Percentiles rank a stretch among this genome's conserved stretches.
Conservation (phyloP, 139 green algal species). For the Chlorella sp. region DNA sequence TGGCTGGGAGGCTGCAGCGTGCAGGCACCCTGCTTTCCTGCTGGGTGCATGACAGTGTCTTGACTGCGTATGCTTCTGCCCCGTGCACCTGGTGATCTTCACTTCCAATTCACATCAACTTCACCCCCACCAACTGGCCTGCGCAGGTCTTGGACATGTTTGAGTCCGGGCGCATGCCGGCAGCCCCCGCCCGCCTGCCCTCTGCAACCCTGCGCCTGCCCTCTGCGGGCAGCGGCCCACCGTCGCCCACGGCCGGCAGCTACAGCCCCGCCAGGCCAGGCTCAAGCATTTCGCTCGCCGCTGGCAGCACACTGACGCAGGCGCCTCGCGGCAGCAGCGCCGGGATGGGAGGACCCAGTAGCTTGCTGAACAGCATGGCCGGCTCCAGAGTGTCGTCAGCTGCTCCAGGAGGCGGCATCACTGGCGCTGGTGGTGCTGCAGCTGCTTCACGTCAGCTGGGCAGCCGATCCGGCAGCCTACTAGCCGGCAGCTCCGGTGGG, state of each 20-base stretch:
- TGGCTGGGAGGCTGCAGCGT: too few relatives aligned
- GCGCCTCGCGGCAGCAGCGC: not conserved
- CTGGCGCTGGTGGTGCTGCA: not conserved
- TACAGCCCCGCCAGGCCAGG: not conserved
- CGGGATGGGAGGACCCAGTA: not conserved
- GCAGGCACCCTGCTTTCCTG: too few relatives aligned
- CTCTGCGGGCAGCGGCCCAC: not conserved
- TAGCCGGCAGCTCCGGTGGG: not conserved
- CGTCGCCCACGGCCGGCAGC: not conserved
- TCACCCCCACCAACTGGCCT: too few relatives aligned
- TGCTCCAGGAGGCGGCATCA: not conserved
- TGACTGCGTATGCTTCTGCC: too few relatives aligned
- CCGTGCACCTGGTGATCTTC: not conserved
- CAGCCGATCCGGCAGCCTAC: not conserved
- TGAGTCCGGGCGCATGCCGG: constrained; percentile 2
- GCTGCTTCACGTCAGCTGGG: not conserved
- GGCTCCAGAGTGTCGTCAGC: not conserved
- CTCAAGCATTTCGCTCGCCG: not conserved
- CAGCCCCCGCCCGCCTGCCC: not conserved
- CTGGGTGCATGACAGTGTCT: too few relatives aligned
- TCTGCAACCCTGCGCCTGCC: not conserved
- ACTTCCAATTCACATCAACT: not conserved
- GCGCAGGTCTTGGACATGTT: constrained; percentile 37
- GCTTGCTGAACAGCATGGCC: not conserved
- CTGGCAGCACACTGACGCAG: not conserved